phyloP scores from a whole-genome alignment of 208 protist species.

The Entamoeba histolytica region DNA sequence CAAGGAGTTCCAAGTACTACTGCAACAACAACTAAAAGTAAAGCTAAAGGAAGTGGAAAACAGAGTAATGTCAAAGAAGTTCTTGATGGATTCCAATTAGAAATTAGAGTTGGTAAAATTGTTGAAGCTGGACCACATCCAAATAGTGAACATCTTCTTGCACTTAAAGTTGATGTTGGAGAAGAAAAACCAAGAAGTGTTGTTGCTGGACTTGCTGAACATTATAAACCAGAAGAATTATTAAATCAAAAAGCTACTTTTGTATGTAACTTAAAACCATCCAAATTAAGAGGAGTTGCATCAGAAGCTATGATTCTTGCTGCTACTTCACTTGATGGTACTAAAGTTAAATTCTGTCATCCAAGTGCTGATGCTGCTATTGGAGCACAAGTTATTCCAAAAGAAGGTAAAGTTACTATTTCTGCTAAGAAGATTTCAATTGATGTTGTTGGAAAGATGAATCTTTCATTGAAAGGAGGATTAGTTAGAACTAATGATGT shows the following conservation, averaged over 20 bases:
- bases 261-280: neutral
- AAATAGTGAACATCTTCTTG: neutral
- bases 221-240: constrained; percentile 2
- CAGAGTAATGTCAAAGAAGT: neutral
- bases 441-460: neutral
- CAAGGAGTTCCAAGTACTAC: neutral
- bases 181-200: constrained; percentile 2
- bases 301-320: constrained; percentile 2
- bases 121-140: neutral
- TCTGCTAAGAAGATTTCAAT: neutral
- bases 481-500: neutral
- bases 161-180: neutral
- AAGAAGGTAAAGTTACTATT: neutral
- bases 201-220: constrained; percentile 1
- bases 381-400: neutral
- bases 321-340: neutral
- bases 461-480: neutral
- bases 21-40: neutral
- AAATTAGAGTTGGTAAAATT: constrained; percentile 1
- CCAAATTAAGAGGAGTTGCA: neutral
- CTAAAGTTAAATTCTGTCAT: neutral
- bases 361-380: neutral
- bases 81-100: neutral
- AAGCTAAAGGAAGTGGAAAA: neutral
- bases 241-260: neutral